These are phyloP conservation scores for Apiospora koreana DNA, from an alignment of 2,329 filamentous ascomycete species.

Conservation along the genomic window DNA sequence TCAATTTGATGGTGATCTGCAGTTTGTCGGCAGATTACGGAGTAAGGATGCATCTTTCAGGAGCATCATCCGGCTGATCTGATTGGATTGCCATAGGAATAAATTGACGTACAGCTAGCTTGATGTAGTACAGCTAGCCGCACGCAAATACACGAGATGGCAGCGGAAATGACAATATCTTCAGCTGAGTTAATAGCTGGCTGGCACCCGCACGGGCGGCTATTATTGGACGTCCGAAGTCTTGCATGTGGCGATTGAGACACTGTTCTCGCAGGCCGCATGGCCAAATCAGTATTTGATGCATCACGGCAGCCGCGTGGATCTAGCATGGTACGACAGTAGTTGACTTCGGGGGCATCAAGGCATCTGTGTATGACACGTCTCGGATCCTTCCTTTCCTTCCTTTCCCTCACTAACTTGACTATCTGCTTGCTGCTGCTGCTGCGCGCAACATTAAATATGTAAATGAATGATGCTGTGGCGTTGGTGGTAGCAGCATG, in stretches of 20 bases:
- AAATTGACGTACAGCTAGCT: background rate
- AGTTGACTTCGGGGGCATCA: conserved; percentile 20
- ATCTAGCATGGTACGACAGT: conserved; percentile 19
- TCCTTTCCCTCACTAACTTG: no score
- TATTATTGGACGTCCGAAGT: background rate
- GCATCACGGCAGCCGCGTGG: background rate
- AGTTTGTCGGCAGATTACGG: background rate
- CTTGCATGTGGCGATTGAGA: background rate
- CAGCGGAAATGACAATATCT: background rate
- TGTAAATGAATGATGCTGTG: background rate
- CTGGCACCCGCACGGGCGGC: background rate
- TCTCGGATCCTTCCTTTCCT: conserved; percentile 7
- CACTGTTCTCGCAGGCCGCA: background rate
- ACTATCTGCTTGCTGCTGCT: no score
- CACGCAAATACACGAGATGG: background rate
- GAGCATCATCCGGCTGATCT: background rate
- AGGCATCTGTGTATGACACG: conserved; percentile 20
- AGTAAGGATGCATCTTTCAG: background rate
- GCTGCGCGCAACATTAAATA: background rate
- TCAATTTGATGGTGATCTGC: background rate
- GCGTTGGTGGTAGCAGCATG: background rate
- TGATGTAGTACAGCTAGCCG: background rate
- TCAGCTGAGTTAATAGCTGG: background rate
- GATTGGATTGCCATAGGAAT: background rate
- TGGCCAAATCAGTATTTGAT: background rate